Percentiles rank a stretch among this genome's conserved stretches.
These are phyloP conservation scores for Schizopora paradoxa DNA, from an alignment of 1,284 basidiomycete species.

Conservation along the genomic window DNA sequence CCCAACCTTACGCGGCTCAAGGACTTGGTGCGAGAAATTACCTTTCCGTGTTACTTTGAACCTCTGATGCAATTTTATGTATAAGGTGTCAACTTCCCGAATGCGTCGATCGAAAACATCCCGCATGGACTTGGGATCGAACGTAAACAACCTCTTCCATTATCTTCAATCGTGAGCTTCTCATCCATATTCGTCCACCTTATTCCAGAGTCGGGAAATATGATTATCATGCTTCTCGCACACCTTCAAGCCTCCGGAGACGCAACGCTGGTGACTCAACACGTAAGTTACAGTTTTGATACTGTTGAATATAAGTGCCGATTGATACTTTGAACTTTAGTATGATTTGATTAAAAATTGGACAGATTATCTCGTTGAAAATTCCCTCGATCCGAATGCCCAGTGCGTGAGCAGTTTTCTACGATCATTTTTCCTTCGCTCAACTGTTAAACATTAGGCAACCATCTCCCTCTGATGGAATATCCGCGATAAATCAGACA, in stretches of 20 bases:
- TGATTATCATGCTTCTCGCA: slow-evolving; percentile 16
- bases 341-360: slow-evolving; percentile 9
- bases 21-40: no score
- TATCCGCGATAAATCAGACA: slow-evolving; percentile 8
- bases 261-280: slow-evolving; percentile 4
- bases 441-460: slow-evolving; percentile 1
- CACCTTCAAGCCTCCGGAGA: slow-evolving; percentile 11
- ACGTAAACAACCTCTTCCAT: slow-evolving; percentile 18
- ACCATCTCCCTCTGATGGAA: slow-evolving; percentile 7
- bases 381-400: slow-evolving; percentile 3
- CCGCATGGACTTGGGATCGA: slow-evolving; percentile 23
- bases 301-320: background rate
- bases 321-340: slow-evolving; percentile 13
- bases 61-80: no score
- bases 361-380: slow-evolving; percentile 12
- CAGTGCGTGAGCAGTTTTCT: slow-evolving; percentile 10
- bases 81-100: slow-evolving; percentile 31
- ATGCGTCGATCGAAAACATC: slow-evolving; percentile 22
- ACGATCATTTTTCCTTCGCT: background rate
- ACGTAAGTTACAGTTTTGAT: slow-evolving; percentile 3
- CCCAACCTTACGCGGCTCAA: slow-evolving; percentile 31
- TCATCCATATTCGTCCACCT: no score
- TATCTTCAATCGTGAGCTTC: background rate
- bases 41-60: no score
- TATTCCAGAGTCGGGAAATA: slow-evolving; percentile 16